These are phyloP conservation scores for Daldinia sp. DNA, from an alignment of 2,329 filamentous ascomycete genomes.

Conservation along the genomic window DNA sequence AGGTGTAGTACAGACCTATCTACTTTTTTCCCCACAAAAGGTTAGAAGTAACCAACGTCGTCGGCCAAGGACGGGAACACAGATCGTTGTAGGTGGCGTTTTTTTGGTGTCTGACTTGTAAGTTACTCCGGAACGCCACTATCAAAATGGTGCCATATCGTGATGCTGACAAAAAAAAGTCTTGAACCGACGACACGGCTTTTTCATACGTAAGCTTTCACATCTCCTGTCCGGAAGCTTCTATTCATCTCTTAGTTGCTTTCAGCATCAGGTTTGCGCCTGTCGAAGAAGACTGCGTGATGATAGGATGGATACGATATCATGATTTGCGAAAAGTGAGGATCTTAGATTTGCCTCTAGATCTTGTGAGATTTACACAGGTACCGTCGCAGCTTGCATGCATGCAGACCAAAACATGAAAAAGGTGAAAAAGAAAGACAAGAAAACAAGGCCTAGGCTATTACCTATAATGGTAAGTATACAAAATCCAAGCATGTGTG, in stretches of 20 bases:
- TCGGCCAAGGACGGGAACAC: constrained; percentile 6
- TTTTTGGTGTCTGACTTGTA: constrained; percentile 11
- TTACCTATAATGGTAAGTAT: neutral
- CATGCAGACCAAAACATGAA: neutral
- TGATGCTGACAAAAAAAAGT: neutral
- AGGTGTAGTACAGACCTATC: neutral
- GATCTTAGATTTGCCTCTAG: constrained; percentile 24
- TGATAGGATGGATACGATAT: constrained; percentile 1
- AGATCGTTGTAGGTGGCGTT: constrained; percentile 25
- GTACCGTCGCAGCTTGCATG: neutral
- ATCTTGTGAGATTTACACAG: constrained; percentile 12
- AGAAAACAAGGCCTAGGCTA: too few relatives aligned
- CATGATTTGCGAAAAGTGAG: constrained; percentile 10
- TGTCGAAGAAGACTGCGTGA: constrained; percentile 6
- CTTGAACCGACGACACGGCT: neutral
- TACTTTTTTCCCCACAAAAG: constrained; percentile 17
- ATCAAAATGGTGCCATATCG: neutral
- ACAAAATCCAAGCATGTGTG: neutral
- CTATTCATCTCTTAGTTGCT: neutral
- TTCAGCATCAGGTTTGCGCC: constrained; percentile 3
- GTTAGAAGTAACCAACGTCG: constrained; percentile 8
- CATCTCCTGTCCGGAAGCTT: neutral
- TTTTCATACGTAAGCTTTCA: neutral
- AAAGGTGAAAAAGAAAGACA: too few relatives aligned
- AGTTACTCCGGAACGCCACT: constrained; percentile 19